Evolutionary conservation across 495 filamentous ascomycete genomes (phyloP), one percentile per base, ranked within the genome.

Genomic region (Platismatia glauca): DNA sequence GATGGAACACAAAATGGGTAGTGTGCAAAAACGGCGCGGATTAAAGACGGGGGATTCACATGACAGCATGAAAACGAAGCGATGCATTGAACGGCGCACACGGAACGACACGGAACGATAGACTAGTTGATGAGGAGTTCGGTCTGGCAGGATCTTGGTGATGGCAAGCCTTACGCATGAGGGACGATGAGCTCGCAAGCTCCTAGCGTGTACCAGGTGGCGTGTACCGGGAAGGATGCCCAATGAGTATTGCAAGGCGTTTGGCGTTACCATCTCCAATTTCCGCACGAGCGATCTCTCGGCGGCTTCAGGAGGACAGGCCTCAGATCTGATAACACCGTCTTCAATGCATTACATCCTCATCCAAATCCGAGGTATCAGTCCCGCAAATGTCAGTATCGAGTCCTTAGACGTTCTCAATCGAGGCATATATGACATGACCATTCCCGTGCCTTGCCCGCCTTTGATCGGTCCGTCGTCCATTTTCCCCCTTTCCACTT

Each of bases 61-160:
- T 33, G 37, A 56, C 13, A 55, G 52, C 60, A 62, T 62, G 27
- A 39, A 55, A 50, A 56, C 20, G 60, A 56, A 39, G 27, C 27
- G 60, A 52, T 52, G 60, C 60, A 62, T 62, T 56, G 35, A 55
- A 31, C 27, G 60, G 60, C 60, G 60, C 50, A 61, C 33, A 53
- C 20, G 50, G 16, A 53, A 27, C n/a, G n/a, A n/a, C 50, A 33
- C 29, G 38, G 35, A 22, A 62, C 37, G n/a, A 62, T 62, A 62
- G 60, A 62, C 50, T 56, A 33, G 15, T 33, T 56, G 35, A 37
- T 31, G 20, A 41, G 48, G 39, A 41, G 38, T 56, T 62, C 12
- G 29, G n/a, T 46, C 22, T 22, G 5, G 22, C 18, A 43, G 50
- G 18, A 34, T 41, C 31, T 56, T 24, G 38, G 38, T 29, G 37